Conservation (phyloP, 768 basidiomycete genomes). For the Boletus rubropictus region DNA sequence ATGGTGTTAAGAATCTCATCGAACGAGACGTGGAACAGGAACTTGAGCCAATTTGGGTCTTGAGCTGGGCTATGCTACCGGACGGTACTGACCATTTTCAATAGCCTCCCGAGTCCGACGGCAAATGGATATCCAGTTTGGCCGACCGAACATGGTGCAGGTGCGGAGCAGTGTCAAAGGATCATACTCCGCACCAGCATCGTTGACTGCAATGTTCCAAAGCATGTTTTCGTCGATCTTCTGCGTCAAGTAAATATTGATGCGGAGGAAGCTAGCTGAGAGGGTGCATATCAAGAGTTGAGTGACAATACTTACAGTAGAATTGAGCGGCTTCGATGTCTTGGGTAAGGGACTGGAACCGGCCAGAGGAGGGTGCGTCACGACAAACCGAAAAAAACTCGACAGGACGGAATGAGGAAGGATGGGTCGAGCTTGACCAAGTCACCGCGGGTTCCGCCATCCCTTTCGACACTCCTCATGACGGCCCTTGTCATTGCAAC, state of each 20-base stretch:
- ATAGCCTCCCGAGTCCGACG: conserved; percentile 68
- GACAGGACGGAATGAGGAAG: conserved; percentile 65
- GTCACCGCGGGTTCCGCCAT: conserved; percentile 58
- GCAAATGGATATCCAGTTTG: conserved; percentile 85
- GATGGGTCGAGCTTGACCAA: conserved; percentile 71
- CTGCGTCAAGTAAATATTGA: conserved; percentile 87
- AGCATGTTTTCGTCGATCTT: conserved; percentile 83
- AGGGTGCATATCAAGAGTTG: background rate
- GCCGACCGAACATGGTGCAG: conserved; percentile 88
- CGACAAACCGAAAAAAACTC: conserved; percentile 95
- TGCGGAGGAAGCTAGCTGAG: conserved; percentile 84
- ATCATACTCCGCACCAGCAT: conserved; percentile 80
- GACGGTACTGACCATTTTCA: conserved; percentile 78
- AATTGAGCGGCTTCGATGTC: conserved; percentile 85
- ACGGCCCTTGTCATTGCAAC: conserved; percentile 73
- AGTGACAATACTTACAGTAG: conserved; percentile 58
- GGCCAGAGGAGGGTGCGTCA: conserved; percentile 95
- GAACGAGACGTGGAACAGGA: background rate
- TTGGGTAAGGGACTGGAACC: conserved; percentile 88
- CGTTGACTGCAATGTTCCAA: conserved; percentile 88
- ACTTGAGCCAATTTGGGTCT: conserved; percentile 78
- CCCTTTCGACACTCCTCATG: conserved; percentile 71
- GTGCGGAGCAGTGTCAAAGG: conserved; percentile 84
- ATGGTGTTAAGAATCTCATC: conserved; percentile 1
- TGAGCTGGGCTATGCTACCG: conserved; percentile 70